Percentiles rank a stretch among this genome's conserved stretches.
These are phyloP conservation scores for Dactylorhiza incarnata DNA, from an alignment of 106 monocot species.

Conservation along the genomic window DNA sequence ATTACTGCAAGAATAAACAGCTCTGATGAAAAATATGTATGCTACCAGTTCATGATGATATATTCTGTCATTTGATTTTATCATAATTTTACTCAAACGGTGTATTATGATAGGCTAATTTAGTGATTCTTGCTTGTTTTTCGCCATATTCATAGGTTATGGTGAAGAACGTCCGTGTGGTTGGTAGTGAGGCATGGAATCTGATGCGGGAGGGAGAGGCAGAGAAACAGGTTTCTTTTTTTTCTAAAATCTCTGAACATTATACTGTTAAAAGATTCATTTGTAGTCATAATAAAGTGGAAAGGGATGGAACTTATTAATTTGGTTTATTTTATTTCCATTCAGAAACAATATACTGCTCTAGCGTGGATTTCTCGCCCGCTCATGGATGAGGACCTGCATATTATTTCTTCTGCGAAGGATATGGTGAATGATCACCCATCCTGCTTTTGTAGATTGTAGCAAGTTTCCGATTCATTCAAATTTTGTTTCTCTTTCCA, in stretches of 20 bases:
- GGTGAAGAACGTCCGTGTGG: constrained; percentile 68
- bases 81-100: neutral
- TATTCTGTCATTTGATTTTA: neutral
- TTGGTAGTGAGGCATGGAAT: constrained; percentile 74
- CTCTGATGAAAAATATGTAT: constrained; percentile 62
- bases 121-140: neutral
- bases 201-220: constrained; percentile 95
- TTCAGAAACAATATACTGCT: constrained; percentile 97
- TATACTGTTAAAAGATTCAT: neutral
- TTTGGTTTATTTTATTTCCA: constrained; percentile 1
- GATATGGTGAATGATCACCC: constrained; percentile 46
- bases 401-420: constrained; percentile 44
- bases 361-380: constrained; percentile 85
- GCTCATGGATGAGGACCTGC: constrained; percentile 46
- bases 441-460: constrained; percentile 4
- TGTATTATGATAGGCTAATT: neutral
- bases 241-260: neutral
- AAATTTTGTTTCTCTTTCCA: neutral
- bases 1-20: constrained; percentile 68
- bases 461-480: neutral
- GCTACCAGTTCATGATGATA: constrained; percentile 7
- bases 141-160: constrained; percentile 36
- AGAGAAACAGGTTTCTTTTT: constrained; percentile 83
- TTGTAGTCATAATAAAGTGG: neutral
- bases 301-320: neutral